Base-by-base conservation (phyloP, 2,329 filamentous ascomycete species). In the Aschersonia sp. region DNA sequence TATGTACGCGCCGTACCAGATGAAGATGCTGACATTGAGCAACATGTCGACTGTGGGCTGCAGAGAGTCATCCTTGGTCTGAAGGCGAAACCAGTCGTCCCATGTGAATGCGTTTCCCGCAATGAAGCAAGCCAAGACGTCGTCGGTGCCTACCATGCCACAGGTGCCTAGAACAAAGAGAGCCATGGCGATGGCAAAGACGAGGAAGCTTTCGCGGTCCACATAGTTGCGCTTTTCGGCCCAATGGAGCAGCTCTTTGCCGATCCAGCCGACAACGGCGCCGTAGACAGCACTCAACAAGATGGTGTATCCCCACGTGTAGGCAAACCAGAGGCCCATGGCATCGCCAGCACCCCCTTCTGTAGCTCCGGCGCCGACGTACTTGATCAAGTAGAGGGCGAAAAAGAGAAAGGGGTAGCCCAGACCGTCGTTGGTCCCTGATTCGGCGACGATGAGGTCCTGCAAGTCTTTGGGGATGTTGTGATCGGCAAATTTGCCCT, bases 31-130 rank as follows among this genome's bases (percentile, higher is more conserved):
- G 3, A 94, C 78, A 59, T 96, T 96, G 49, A 96, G 80, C 2
- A 96, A 73, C 88, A 95, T 94, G 61, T 96, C 89, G 44, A 96
- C 85, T 0, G 89, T 95, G 0, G 89, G 89, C 60, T 96, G 89
- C n/a, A 96, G 74, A 2, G 85, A 89, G 58, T 96, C 91, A 55
- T 95, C 89, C 56, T 84, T 70, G 0, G 89, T 96, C 62, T 94
- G 85, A 1, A 91, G 70, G 0, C 89, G 83, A 65, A 95, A 96
- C 88, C 87, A 94, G 64, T 94, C 88, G 60, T 94, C 89, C 80
- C 87, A 91, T 0, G 87, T 94, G 55, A 96, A 94, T 1, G 78
- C 78, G 58, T 94, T 95, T 1, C 89, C 89, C 2, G 89, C 89
- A 55, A 95, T 82, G 60, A 96, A 96, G 66, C 88, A 94, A 1